These are phyloP conservation scores for Solanum ossicruentum DNA, from an alignment of 257 asterid species.

Conservation along the genomic window DNA sequence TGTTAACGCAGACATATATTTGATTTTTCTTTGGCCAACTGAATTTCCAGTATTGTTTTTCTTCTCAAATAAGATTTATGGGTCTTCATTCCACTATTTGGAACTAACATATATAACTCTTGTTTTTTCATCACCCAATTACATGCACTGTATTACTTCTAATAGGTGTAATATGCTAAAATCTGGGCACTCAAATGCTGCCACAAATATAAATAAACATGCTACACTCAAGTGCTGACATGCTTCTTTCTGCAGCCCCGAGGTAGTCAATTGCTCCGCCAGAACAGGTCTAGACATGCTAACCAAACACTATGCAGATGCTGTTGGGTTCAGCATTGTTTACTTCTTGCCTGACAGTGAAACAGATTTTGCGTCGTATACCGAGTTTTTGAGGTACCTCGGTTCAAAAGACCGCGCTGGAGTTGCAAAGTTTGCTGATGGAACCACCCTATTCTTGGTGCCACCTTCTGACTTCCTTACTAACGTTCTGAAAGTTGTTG, in stretches of 20 bases:
- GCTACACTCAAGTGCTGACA: neutral
- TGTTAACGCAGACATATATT: neutral
- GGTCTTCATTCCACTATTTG: neutral
- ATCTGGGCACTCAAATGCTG: neutral
- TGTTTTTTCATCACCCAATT: neutral
- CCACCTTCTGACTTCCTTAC: conserved; percentile 88
- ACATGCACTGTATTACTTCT: neutral
- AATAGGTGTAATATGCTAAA: neutral
- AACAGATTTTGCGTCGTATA: conserved; percentile 84
- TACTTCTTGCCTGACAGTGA: conserved; percentile 90
- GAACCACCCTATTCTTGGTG: conserved; percentile 86
- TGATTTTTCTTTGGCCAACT: neutral
- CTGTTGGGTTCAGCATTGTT: conserved; percentile 69
- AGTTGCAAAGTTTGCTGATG: conserved; percentile 87
- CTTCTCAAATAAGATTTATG: neutral
- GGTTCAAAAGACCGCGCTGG: conserved; percentile 91
- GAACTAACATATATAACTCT: neutral
- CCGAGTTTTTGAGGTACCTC: conserved; percentile 75
- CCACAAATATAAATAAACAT: neutral
- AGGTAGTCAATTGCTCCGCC: conserved; percentile 76
- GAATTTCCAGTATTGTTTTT: neutral
- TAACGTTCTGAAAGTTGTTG: conserved; percentile 60
- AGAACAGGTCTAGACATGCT: conserved; percentile 89
- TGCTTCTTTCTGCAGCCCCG: conserved; percentile 47
- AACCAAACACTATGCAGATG: conserved; percentile 74